These are phyloP conservation scores for Nigrograna mackinnonii DNA, from an alignment of 2,329 filamentous ascomycete genomes.

Conservation along the genomic window DNA sequence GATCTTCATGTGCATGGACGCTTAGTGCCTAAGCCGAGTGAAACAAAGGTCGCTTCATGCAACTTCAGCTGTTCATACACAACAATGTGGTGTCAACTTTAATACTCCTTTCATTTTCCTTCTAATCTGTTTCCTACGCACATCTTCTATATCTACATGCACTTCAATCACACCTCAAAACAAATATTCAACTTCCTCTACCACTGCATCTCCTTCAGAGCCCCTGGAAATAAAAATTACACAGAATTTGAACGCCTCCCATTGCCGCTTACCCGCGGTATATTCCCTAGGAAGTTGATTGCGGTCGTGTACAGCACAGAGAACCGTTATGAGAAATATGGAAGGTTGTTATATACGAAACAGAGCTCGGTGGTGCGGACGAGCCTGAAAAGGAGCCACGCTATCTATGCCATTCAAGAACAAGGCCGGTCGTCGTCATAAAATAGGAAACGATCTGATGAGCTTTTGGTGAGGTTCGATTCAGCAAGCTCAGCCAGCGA, in stretches of 20 bases:
- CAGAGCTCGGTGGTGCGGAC: constrained; percentile 9
- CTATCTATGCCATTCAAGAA: constrained; percentile 29
- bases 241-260: constrained; percentile 19
- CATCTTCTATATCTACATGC: no score
- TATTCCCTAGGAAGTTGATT: constrained; percentile 18
- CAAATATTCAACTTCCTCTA: no score
- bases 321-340: constrained; percentile 17
- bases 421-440: constrained; percentile 24
- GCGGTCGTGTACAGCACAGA: constrained; percentile 13
- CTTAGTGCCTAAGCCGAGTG: no score
- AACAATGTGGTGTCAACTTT: no score
- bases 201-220: no score
- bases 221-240: constrained; percentile 27
- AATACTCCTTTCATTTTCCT: no score
- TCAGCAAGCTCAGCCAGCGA: constrained; percentile 35
- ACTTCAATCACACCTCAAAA: no score
- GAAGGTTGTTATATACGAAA: constrained; percentile 15
- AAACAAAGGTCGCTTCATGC: no score
- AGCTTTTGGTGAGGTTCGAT: constrained; percentile 28
- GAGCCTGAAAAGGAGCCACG: constrained; percentile 16
- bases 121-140: no score
- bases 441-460: constrained; percentile 17
- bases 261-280: constrained; percentile 14
- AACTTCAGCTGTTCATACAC: no score
- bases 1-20: no score